Percentiles rank a stretch among this genome's conserved stretches.
These are phyloP conservation scores for Sugiyamaella americana DNA, from an alignment of 805 yeast genomes.

Conservation along the genomic window DNA sequence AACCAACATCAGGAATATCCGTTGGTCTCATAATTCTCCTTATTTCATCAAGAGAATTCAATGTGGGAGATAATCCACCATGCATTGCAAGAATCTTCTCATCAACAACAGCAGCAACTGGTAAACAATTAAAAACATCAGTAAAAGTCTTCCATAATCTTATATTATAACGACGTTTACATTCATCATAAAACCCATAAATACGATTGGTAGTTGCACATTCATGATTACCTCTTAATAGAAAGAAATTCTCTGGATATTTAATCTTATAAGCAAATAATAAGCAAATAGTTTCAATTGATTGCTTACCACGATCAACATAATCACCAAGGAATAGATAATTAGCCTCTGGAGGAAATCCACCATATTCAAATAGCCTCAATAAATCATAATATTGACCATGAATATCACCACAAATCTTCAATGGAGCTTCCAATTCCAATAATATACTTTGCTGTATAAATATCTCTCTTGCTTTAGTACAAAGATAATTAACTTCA, in stretches of 20 bases:
- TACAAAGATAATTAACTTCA: conserved; percentile 91
- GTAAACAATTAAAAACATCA: conserved; percentile 96
- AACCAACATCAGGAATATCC: conserved; percentile 96
- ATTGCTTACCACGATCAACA: conserved; percentile 98
- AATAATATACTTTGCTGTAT: conserved; percentile 94
- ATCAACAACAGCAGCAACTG: conserved; percentile 96
- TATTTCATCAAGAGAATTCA: conserved; percentile 97
- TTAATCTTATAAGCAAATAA: conserved; percentile 93
- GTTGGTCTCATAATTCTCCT: conserved; percentile 99
- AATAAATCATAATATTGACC: conserved; percentile 96
- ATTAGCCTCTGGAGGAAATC: conserved; percentile 98
- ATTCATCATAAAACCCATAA: conserved; percentile 97
- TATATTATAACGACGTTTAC: conserved; percentile 96
- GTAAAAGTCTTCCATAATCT: conserved; percentile 98
- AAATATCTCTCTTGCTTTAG: conserved; percentile 96
- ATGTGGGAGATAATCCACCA: conserved; percentile 96
- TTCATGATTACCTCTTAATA: conserved; percentile 96
- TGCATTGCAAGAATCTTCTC: conserved; percentile 99
- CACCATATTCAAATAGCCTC: conserved; percentile 95
- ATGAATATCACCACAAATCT: conserved; percentile 92
- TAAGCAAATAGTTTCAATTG: conserved; percentile 90
- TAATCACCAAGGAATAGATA: conserved; percentile 94
- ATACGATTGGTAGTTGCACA: conserved; percentile 97
- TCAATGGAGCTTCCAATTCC: conserved; percentile 96
- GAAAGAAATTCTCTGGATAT: conserved; percentile 96